Evolutionary conservation across 257 asterid genomes (phyloP), one percentile per base, ranked within the genome.

Genomic region (Pogostemon cablin): DNA sequence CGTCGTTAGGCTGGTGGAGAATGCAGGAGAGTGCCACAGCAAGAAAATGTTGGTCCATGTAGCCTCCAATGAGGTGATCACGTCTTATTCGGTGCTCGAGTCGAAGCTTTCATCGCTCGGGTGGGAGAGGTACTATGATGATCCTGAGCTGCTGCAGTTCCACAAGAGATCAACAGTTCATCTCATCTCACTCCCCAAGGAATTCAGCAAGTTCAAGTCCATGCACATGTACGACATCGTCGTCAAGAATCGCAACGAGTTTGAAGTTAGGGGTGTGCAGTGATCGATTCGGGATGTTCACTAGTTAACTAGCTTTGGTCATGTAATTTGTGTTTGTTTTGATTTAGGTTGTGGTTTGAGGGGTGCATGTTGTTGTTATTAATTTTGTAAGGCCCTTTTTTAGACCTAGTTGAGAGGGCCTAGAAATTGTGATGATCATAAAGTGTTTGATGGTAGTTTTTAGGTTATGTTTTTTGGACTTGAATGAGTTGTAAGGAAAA

Each of bases 221-320:
- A 75, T 85, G 58, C 84, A 85, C 73, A 84, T 81, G 88, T 84
- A 74, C 44, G 86, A 81, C 62, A 81, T 81, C 57, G 85, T 84
- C 5, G 83, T 85, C 72, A 85, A 85, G 81, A 85, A 82, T 71
- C 82, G 85, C 9, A 78, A 80, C 63, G 79, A 66, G 49, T 82
- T 85, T 10, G 83, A 76, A 77, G 89, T 82, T n/a, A 75, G 81
- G 62, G 82, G 80, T 67, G 54, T 60, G 62, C 20, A 62, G 35
- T 66, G 50, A 66, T 61, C 7, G 41, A 46, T 62, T 11, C 4
- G 2, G 17, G 25, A 10, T 17, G 48, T 10, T 7, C n/a, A 35
- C 25, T 38, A 40, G 10, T 32, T 55, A 25, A 25, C 32, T 25
- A 25, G 32, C 32, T 25, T 25, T 25, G 32, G 32, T 25, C 32